Evolutionary conservation across 108 stramenopile species (phyloP), one percentile per base, ranked within the genome.

Genomic region (Bacterosira constricta): DNA sequence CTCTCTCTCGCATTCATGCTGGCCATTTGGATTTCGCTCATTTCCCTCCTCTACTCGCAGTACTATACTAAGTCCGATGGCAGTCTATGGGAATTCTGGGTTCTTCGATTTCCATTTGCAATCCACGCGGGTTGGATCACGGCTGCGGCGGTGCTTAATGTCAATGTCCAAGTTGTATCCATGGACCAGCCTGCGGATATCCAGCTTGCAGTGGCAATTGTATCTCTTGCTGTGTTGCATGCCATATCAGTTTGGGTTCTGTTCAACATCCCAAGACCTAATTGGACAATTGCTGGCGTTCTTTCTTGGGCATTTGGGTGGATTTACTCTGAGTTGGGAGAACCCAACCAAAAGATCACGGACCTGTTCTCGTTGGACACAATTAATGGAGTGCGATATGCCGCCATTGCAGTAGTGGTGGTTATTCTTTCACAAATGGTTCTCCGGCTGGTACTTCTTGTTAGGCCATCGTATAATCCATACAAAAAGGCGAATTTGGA

Each of bases 51-150:
- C 38, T 69, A 70, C 41, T 69, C 69, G 23, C 66, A 77, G 31
- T 78, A 80, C 56, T 62, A 75, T 42, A 32, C 69, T 6, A 64
- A 61, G 9, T 55, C 67, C 0, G 67, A 73, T 52, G 50, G 64
- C 15, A 58, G 30, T 3, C 20, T 76, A 5, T 27, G 20, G 42
- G 78, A 83, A 52, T 88, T 82, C 63, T 92, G 85, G 84, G n/a
- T 88, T 0, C 61, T 89, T 32, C 73, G 88, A 45, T 91, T 95
- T 66, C 91, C 91, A 4, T 92, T 95, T 71, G 61, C 78, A n/a
- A 75, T 92, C 32, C 94, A 95, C 67, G 59, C 50, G 21, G 91
- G 87, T 9, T 95, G 94, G 94, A 92, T 95, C 49, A 81, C 85
- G 46, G 94, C 94, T 1, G 94, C 94, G 13, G 72, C 86, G 9